phyloP scores from a whole-genome alignment of 129 eudicot genomes.

The Solidago caesia region DNA sequence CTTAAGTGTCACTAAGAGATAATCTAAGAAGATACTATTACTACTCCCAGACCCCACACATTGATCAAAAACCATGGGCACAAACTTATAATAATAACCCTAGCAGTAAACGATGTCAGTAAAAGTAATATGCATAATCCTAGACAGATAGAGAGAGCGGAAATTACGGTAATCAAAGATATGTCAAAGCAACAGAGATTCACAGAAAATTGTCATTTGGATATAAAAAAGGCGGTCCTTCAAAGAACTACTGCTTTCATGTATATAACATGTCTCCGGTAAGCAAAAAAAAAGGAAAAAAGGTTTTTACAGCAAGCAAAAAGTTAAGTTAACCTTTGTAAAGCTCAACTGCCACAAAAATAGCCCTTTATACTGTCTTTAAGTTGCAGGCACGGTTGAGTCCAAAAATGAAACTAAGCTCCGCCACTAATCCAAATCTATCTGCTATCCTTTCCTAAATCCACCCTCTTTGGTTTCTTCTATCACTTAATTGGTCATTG shows the following conservation, averaged over 20 bases:
- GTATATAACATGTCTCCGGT: constrained; percentile 34
- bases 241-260: constrained; percentile 30
- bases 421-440: constrained; percentile 26
- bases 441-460: constrained; percentile 24
- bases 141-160: constrained; percentile 4
- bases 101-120: constrained; percentile 3
- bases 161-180: not conserved
- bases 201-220: constrained; percentile 1
- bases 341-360: constrained; percentile 30
- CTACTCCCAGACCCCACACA: not conserved
- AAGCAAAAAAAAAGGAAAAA: constrained; percentile 5
- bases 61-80: not conserved
- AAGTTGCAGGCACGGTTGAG: constrained; percentile 16
- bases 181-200: not conserved
- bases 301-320: constrained; percentile 27
- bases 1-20: constrained; percentile 10
- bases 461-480: constrained; percentile 16
- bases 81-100: not conserved
- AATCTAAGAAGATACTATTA: constrained; percentile 4
- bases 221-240: constrained; percentile 17
- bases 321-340: constrained; percentile 31
- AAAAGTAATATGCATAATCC: not conserved
- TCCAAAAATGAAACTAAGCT: constrained; percentile 30
- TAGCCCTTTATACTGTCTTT: constrained; percentile 22
- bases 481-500: constrained; percentile 10